These are phyloP conservation scores for Cymbopogon citratus DNA, from an alignment of 176 grass and related monocot species.

Conservation along the genomic window DNA sequence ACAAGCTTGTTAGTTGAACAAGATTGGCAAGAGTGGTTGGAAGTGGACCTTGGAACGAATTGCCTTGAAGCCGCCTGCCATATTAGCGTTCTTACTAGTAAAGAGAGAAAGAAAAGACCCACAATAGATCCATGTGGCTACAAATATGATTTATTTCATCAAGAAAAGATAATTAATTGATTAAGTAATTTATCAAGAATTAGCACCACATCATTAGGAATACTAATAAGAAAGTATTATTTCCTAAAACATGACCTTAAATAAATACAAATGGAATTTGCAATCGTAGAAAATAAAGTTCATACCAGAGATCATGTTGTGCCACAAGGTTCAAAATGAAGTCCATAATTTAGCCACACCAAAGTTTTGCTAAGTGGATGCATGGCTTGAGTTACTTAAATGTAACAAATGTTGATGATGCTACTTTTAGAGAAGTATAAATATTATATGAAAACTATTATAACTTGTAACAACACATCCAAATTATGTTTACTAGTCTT, in stretches of 20 bases:
- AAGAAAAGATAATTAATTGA: too few relatives aligned
- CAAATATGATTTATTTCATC: too few relatives aligned
- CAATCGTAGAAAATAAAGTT: too few relatives aligned
- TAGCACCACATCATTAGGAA: too few relatives aligned
- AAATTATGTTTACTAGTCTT: not conserved
- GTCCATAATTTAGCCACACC: not conserved
- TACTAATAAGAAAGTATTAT: too few relatives aligned
- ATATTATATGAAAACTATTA: not conserved
- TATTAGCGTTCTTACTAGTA: not conserved
- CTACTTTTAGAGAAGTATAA: not conserved
- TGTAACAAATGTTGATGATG: not conserved
- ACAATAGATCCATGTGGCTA: too few relatives aligned
- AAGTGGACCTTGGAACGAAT: conserved; percentile 76
- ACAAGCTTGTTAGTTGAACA: conserved; percentile 40
- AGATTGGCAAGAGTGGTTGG: conserved; percentile 61
- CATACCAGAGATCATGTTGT: too few relatives aligned
- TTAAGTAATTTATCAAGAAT: too few relatives aligned
- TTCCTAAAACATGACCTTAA: too few relatives aligned
- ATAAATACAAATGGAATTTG: too few relatives aligned
- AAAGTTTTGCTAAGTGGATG: not conserved
- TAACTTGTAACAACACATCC: not conserved
- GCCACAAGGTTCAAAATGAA: not conserved
- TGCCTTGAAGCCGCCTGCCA: conserved; percentile 72
- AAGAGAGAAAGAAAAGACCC: too few relatives aligned
- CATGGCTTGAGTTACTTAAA: not conserved